A percentile compares a stretch with the other conserved stretches of the same genome.
Conservation (phyloP, 2,329 filamentous ascomycete genomes). For the Phoma sp. region DNA sequence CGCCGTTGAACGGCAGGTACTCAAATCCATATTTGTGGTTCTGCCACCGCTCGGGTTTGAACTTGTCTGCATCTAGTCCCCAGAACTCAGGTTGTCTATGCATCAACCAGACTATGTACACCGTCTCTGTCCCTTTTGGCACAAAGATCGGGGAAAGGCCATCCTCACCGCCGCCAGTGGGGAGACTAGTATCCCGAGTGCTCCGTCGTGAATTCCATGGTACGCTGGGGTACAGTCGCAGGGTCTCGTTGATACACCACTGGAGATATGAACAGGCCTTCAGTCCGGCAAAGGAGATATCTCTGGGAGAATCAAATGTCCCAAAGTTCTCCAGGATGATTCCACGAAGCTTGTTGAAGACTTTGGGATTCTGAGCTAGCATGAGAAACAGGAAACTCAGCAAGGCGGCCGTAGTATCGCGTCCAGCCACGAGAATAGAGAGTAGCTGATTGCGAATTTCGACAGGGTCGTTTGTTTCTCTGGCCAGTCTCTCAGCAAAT, state of each 20-base stretch:
- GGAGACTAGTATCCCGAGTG: constrained; percentile 33
- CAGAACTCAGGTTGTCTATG: constrained; percentile 30
- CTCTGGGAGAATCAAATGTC: constrained; percentile 25
- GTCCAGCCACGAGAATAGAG: constrained; percentile 80
- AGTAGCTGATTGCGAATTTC: constrained; percentile 56
- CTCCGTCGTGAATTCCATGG: constrained; percentile 32
- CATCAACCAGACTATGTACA: constrained; percentile 22
- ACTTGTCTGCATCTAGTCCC: constrained; percentile 31
- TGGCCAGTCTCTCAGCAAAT: constrained; percentile 1
- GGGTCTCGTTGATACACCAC: constrained; percentile 30
- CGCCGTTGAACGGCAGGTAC: constrained; percentile 35
- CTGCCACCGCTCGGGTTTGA: constrained; percentile 33
- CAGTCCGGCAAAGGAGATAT: constrained; percentile 13
- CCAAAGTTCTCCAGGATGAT: constrained; percentile 43
- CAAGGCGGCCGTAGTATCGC: constrained; percentile 82
- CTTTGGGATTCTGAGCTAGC: constrained; percentile 43
- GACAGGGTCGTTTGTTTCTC: constrained; percentile 31
- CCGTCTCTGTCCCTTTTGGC: constrained; percentile 16
- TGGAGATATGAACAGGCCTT: constrained; percentile 27
- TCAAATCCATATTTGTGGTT: constrained; percentile 18
- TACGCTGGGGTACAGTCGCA: constrained; percentile 31
- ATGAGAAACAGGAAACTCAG: constrained; percentile 54
- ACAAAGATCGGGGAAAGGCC: constrained; percentile 34
- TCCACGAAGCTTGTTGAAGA: constrained; percentile 47
- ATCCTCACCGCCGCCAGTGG: constrained; percentile 35